Evolutionary conservation across 2,329 filamentous ascomycete genomes (phyloP), one percentile per base, ranked within the genome.

Genomic region (Nemania sp.): DNA sequence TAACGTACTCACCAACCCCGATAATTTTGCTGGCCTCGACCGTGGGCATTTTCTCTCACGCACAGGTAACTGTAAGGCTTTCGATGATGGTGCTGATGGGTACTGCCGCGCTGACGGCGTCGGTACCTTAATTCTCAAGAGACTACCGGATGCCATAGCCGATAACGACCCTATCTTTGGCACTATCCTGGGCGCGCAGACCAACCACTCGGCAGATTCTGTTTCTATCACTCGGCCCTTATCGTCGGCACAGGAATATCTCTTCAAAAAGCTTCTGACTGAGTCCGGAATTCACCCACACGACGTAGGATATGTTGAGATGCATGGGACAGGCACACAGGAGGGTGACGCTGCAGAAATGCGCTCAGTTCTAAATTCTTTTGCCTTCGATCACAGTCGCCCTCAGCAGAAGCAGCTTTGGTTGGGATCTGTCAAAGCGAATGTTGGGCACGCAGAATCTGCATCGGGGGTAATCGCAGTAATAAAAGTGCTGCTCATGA

Each of bases 301-400:
- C 72, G 73, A 89, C 53, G 83, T 92, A 62, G 84, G 84, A 73
- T 90, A 89, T 73, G 86, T 91, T 8, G 90, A 92, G 75, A 88
- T 91, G 84, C 90, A 92, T 74, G 90, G 90, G 5, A 92, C 90
- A 5, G 90, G 90, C 47, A 92, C 89, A 1, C 90, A 92, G 75
- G 90, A 88, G 26, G 91, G 90, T 67, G 91, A 93, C 75, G 85
- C 85, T 1, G 20, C 86, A 87, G 90, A 92, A 76, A 89, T 90
- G 83, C 82, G 83, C 1, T 88, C 86, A 0, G 88, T 92, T 57
- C 82, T 84, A 22, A 84, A 87, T 38, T 82, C 86, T 2, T 91
- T 90, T 71, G 88, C 87, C 29, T 86, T 86, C 15, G 27, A n/a
- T 5, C 26, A 20, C 26, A 32, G 51, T 29, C 51, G 51, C 8